Conservation (phyloP, 2,329 filamentous ascomycete species). For the Nannizziopsis arthrosporioides region DNA sequence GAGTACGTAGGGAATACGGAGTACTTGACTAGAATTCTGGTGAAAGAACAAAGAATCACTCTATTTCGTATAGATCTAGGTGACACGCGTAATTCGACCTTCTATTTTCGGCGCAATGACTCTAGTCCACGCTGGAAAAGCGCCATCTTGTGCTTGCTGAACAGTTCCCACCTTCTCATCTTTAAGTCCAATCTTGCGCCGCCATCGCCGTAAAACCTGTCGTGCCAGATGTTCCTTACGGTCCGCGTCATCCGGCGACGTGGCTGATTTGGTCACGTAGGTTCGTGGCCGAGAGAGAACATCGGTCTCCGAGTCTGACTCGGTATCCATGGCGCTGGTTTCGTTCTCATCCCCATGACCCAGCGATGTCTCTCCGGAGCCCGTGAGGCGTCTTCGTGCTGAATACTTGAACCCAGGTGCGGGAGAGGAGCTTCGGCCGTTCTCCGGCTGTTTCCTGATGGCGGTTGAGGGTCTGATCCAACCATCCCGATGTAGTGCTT, state of each 20-base stretch:
- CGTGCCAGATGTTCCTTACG: constrained; percentile 53
- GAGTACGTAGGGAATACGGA: too few species aligned
- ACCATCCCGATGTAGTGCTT: constrained; percentile 36
- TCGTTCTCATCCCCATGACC: constrained; percentile 14
- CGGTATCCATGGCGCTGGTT: constrained; percentile 23
- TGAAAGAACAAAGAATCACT: too few species aligned
- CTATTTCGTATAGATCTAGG: too few species aligned
- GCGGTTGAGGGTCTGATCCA: constrained; percentile 1
- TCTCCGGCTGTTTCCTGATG: background rate
- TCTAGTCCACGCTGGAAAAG: constrained; percentile 60
- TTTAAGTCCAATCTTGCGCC: constrained; percentile 52
- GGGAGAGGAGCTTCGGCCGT: background rate
- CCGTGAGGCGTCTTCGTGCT: constrained; percentile 1
- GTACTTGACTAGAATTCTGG: too few species aligned
- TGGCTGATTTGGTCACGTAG: constrained; percentile 29
- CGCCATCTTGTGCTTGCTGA: constrained; percentile 48
- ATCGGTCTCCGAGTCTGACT: constrained; percentile 33
- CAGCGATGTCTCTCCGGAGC: constrained; percentile 3
- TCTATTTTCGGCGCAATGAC: constrained; percentile 68
- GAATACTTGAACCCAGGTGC: constrained; percentile 4
- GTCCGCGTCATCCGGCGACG: constrained; percentile 39
- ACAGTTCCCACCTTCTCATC: constrained; percentile 38
- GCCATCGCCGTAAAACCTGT: constrained; percentile 62
- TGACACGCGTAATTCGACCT: constrained; percentile 49
- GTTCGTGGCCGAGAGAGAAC: constrained; percentile 29